Base-by-base conservation (phyloP, 352 stramenopile species). In the Pythium insidiosum region DNA sequence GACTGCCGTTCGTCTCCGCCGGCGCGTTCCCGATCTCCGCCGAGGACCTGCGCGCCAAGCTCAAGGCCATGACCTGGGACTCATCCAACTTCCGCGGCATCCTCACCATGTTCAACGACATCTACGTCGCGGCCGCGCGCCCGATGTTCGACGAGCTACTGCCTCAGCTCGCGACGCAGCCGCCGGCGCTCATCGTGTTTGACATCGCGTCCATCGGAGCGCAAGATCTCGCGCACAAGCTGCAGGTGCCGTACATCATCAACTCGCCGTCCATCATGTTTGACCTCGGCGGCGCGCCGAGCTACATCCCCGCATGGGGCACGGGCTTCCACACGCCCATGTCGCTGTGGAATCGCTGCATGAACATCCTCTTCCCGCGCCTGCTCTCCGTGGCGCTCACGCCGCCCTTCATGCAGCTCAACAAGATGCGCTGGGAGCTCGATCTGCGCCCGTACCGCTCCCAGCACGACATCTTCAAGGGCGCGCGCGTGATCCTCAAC, bases 351-450 rank as follows among this genome's bases (percentile, higher is more conserved):
- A 80, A 93, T 43, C 78, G 83, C 16, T 95, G 80, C 51, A 85
- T 95, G 63, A 95, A 95, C 56, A 73, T 91, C 43, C 36, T 95
- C n/a, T 95, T 92, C 45, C 83, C 83, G n/a, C 57, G 78, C 5
- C 55, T 93, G 30, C 51, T 95, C 21, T 89, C 78, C 0, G 76
- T 92, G 20, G 83, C 81, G 18, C 64, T 95, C 50, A 95, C 83
- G n/a, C 80, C 83, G 31, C 77, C 82, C 24, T 95, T 93, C 61
- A 88, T 91, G 72, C 73, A 90, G 53, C 50, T 92, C 38, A 94
- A 94, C 67, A 85, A 93, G 60, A 66, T 89, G 50, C 68, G 78
- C 3, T 88, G 75, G 50, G 77, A 91, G 47, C 60, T 92, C 28
- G 55, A 77, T 1, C 61, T 95, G 34, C 56, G 64, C 43, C 71